phyloP scores from a whole-genome alignment of 306 rosid species.

The Begonia peltatifolia region DNA sequence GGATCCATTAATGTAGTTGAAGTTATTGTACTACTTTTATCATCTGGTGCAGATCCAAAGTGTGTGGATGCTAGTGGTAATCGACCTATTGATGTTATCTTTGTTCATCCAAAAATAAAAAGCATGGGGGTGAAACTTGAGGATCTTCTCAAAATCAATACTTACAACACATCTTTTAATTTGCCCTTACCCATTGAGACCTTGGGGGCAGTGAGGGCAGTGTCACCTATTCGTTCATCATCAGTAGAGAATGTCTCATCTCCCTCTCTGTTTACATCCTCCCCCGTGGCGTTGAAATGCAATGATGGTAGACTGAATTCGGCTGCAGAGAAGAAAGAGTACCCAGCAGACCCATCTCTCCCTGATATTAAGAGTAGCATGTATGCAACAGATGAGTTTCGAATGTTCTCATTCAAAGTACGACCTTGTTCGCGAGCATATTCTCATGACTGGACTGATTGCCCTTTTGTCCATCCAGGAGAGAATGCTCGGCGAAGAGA shows the following conservation, averaged over 20 bases:
- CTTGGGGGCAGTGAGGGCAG: too few relatives aligned
- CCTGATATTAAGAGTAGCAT: slow-evolving; percentile 90
- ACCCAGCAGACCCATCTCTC: slow-evolving; percentile 76
- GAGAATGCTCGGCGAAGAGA: slow-evolving; percentile 92
- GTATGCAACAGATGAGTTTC: slow-evolving; percentile 86
- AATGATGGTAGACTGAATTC: slow-evolving; percentile 27
- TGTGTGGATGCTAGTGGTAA: slow-evolving; percentile 39
- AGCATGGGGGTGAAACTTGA: slow-evolving; percentile 15
- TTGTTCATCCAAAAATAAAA: slow-evolving; percentile 36
- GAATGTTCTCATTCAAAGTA: slow-evolving; percentile 85
- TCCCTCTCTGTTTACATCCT: too few relatives aligned
- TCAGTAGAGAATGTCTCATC: too few relatives aligned
- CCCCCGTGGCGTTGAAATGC: slow-evolving; percentile 24
- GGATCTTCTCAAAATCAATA: slow-evolving; percentile 36
- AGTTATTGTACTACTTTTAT: slow-evolving; percentile 41
- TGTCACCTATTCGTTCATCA: too few relatives aligned
- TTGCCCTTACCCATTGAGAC: too few relatives aligned
- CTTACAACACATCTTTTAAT: neutral
- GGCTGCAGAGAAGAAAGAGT: slow-evolving; percentile 57
- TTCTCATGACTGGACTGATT: slow-evolving; percentile 94
- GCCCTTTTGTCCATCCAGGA: slow-evolving; percentile 94
- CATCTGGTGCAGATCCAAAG: slow-evolving; percentile 44
- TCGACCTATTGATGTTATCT: slow-evolving; percentile 50
- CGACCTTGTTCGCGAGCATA: slow-evolving; percentile 90
- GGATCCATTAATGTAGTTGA: slow-evolving; percentile 43